Conservation (phyloP, 306 rosid genomes). For the Carpinus viminea region DNA sequence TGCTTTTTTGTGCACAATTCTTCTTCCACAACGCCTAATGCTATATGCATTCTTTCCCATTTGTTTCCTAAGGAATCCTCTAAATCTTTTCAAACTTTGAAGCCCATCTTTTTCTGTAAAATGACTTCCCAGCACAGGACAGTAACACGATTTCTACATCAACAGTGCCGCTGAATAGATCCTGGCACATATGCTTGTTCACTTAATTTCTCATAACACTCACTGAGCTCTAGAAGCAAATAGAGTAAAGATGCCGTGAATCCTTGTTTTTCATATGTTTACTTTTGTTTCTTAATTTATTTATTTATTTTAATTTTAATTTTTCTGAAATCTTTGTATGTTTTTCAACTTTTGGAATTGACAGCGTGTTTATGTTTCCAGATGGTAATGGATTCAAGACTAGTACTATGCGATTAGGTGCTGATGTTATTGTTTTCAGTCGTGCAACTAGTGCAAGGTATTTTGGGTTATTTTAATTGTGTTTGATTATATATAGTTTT, state of each 20-base stretch:
- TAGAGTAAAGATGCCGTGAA: neutral
- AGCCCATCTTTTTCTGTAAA: neutral
- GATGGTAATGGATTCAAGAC: constrained; percentile 99
- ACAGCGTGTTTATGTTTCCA: constrained; percentile 32
- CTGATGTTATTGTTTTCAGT: constrained; percentile 85
- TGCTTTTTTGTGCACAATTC: constrained; percentile 2
- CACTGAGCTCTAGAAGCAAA: neutral
- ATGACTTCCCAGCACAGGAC: neutral
- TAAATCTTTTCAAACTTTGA: neutral
- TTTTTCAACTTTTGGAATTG: constrained; percentile 21
- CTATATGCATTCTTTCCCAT: neutral
- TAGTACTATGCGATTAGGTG: constrained; percentile 94
- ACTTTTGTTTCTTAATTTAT: neutral
- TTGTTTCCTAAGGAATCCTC: neutral
- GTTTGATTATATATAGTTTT: neutral
- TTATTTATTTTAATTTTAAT: neutral
- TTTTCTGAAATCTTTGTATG: constrained; percentile 12
- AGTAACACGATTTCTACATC: neutral
- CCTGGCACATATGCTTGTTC: neutral
- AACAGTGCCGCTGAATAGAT: neutral
- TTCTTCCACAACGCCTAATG: neutral
- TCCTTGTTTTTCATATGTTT: neutral
- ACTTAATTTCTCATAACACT: neutral
- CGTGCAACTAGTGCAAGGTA: constrained; percentile 66
- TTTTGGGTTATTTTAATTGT: constrained; percentile 5